phyloP scores from a whole-genome alignment of 73 alveolate species.

The Blepharisma stoltei region DNA sequence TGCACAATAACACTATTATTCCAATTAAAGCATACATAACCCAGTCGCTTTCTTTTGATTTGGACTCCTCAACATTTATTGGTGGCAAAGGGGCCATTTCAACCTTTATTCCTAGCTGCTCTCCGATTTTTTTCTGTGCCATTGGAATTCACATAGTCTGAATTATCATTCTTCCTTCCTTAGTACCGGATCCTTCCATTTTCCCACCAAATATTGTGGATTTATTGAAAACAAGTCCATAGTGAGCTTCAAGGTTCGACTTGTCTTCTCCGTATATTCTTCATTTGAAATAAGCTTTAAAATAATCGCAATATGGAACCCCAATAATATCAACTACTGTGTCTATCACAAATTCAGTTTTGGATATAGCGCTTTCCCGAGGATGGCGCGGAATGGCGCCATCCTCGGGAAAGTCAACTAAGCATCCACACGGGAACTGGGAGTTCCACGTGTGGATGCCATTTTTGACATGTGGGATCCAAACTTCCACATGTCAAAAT shows the following conservation, averaged over 20 bases:
- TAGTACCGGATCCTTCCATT: constrained; percentile 11
- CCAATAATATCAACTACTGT: not conserved
- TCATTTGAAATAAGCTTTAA: not conserved
- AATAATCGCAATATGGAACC: constrained; percentile 4
- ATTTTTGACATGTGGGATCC: no score
- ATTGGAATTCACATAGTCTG: not conserved
- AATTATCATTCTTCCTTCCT: not conserved
- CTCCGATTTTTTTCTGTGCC: constrained; percentile 1
- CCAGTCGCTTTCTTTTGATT: no score
- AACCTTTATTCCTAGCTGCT: not conserved
- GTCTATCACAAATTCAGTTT: not conserved
- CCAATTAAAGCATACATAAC: no score
- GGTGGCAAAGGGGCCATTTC: no score
- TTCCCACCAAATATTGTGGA: not conserved
- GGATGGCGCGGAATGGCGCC: no score
- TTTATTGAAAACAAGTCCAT: not conserved
- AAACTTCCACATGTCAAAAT: no score
- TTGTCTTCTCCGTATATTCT: not conserved
- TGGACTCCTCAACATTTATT: no score
- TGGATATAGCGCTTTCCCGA: no score
- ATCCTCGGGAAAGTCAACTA: no score
- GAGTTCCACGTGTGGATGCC: no score
- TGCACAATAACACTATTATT: no score
- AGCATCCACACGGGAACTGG: no score
- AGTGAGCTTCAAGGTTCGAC: not conserved